Base-by-base conservation (phyloP, 805 yeast genomes). In the Teunomyces pallodes region DNA sequence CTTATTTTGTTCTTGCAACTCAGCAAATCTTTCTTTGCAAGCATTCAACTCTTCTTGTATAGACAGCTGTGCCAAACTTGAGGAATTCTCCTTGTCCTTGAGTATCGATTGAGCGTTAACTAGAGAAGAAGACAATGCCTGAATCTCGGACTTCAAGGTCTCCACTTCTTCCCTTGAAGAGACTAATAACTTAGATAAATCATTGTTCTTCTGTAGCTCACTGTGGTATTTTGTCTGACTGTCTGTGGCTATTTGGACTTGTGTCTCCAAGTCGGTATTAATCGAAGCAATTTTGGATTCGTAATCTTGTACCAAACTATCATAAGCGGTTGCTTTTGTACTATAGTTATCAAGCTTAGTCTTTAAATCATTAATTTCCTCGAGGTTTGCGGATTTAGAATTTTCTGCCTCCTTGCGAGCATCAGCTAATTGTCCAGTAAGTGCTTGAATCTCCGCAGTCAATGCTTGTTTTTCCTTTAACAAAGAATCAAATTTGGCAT, bases 1-100 rank as follows among this genome's bases (percentile, higher is more conserved):
- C 43, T 79, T 72, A 60, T 88, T 87, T 60, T 88, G 95, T n/a
- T 80, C 72, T 10, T 79, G 70, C 33, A 87, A 65, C 45, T 84
- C 90, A 17, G 78, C 74, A 24, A 79, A 58, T 51, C 82, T 77
- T 3, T 65, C 54, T 17, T 72, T 74, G 7, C 78, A 66, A 17
- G 62, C 53, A n/a, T 67, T 72, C 40, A 86, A 58, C 27, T 69
- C 66, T 13, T 66, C 68, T 30, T 62, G 66, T 6, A 64, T 43
- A 7, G 55, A 46, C 1, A 58, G 46, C 29, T 54, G 57, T 32
- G 62, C 69, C 28, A 56, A 62, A 8, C 49, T 52, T 12, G 66
- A 46, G 1, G 43, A 38, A 1, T 55, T 59, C 9, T 62, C 65
- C 27, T 52, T 46, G 5, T 32, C 40, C 14, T 43, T 44, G 13